Base-by-base conservation (phyloP, 2,329 filamentous ascomycete species). In the Ilyonectria mors-panacis region DNA sequence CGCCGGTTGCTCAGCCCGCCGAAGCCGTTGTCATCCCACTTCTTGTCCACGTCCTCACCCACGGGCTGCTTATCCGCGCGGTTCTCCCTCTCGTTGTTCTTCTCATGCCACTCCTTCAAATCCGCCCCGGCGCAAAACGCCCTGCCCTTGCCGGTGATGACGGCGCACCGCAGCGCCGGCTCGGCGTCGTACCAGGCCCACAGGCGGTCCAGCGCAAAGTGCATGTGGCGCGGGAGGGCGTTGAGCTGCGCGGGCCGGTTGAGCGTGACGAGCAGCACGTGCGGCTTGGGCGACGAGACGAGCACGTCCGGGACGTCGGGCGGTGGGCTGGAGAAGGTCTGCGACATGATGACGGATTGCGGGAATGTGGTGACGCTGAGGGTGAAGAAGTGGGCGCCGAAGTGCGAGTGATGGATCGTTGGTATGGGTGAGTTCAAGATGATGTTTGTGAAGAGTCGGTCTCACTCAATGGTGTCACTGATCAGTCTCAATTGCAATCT, bases 91-190 rank as follows among this genome's bases (percentile, higher is more conserved):
- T 70, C 66, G 33, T 75, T 74, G 69, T 86, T 85, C 63, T 82
- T 79, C 9, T 79, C 78, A 64, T 81, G 77, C 88, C 89, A 92
- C 80, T 92, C 90, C 77, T 89, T 89, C 15, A 92, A 81, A 70
- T 93, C 91, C 8, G 89, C 89, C 6, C 91, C 91, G 0, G 90
- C 89, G 76, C 89, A 92, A 71, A 93, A 93, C 0, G 90, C 89
- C 10, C 89, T 81, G 0, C 89, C 90, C 0, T 81, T 80, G 23
- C 91, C 91, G 0, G 90, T 92, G 42, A 93, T 76, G 8, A 93
- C 84, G 30, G 88, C 89, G 71, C 88, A 89, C 54, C 87, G 86
- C 48, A 93, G 84, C 1, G 79, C 77, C 1, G 89, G 86, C 76
- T 92, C 86, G n/a, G 76, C 77, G 72, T 93, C 91, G 77, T 88